These are phyloP conservation scores for Dispira parvispora DNA, from an alignment of 192 early-diverging fungal genomes.

Conservation along the genomic window DNA sequence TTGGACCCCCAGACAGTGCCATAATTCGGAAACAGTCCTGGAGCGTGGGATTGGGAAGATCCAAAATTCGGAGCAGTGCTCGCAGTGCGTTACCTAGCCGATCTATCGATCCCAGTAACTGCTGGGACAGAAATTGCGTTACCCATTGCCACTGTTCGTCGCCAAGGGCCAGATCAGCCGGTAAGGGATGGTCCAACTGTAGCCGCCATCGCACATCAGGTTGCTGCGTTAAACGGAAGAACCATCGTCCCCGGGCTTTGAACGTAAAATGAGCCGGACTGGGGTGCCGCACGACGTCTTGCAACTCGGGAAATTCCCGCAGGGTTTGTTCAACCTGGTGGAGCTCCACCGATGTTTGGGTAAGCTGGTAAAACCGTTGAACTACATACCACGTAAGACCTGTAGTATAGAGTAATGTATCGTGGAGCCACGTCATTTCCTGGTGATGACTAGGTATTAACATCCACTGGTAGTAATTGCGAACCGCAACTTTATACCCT, in stretches of 20 bases:
- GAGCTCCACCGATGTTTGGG: neutral
- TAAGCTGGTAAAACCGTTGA: neutral
- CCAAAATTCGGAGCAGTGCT: neutral
- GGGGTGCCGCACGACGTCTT: neutral
- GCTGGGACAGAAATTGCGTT: neutral
- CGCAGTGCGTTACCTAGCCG: neutral
- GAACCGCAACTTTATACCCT: too few relatives aligned
- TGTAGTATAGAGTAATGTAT: neutral
- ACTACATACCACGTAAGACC: conserved; percentile 7
- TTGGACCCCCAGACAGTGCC: neutral
- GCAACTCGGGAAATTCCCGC: neutral
- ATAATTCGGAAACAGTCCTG: neutral
- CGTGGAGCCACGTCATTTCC: too few relatives aligned
- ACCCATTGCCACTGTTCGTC: neutral
- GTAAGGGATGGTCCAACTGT: neutral
- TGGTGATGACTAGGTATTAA: too few relatives aligned
- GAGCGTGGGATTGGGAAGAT: neutral
- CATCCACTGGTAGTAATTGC: too few relatives aligned
- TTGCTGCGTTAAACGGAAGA: neutral
- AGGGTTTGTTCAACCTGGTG: neutral
- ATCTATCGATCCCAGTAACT: neutral
- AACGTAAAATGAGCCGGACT: neutral
- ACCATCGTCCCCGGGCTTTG: neutral
- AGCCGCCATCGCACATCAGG: neutral
- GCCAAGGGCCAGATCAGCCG: neutral